Evolutionary conservation across 2,329 filamentous ascomycete species (phyloP), one percentile per base, ranked within the genome.

Genomic region (Colletotrichum cereale): DNA sequence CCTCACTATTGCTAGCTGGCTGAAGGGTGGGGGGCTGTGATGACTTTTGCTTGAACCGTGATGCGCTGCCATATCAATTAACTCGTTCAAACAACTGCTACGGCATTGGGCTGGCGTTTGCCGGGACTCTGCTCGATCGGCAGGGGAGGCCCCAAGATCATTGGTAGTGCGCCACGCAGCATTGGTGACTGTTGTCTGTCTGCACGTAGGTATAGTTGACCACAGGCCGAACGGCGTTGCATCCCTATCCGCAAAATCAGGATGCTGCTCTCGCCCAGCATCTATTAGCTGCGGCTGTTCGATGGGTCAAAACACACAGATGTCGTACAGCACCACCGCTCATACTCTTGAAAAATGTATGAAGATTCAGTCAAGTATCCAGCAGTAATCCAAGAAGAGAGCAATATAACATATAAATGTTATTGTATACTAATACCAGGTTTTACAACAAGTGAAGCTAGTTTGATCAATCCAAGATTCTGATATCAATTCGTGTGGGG

Each of bases 21-120:
- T n/a, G n/a, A n/a, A n/a, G n/a, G n/a, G n/a, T n/a, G 29, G 11
- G 55, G 66, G 62, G 67, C 67, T 48, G 62, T 70, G 67, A 61
- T 24, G 47, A 53, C 42, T 34, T 61, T n/a, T 47, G n/a, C 11
- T 31, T 24, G 40, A 34, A 44, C 40, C n/a, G 24, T 29, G 26
- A 16, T 60, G 56, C 21, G 38, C 56, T 44, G 26, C 48, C 48
- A 26, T 26, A 50, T 5, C 12, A 24, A 52, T 24, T 24, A 12
- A 8, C 48, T 24, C 24, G 3, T 14, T 2, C 12, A 8, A 29
- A 2, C 48, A 31, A 8, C 48, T 18, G 48, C 24, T 52, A 4
- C 26, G 1, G 48, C 16, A 5, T 26, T 5, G 2, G 6, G 24
- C n/a, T 5, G 12, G 24, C 48, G 24, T 7, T 52, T 29, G 24